Evolutionary conservation across 164 flowering plant species (phyloP), one percentile per base, ranked within the genome.

Genomic region (Warburgia ugandensis): DNA sequence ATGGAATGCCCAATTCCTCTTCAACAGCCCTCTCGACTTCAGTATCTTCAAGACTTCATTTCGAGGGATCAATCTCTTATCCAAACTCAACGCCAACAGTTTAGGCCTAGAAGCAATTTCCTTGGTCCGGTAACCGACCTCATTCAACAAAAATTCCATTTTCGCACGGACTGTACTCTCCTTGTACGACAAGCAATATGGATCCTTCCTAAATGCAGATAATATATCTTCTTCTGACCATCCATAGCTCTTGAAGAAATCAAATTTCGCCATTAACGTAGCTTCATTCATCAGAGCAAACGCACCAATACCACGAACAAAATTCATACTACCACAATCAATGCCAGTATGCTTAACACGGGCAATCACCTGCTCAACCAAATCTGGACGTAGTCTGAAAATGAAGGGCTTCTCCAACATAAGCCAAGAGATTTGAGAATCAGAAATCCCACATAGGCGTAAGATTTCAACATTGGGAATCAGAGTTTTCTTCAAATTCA

Each of bases 181-280:
- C 6, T 45, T 47, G 6, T 13, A 13, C 29, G 16, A 8, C 32
- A 56, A 36, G 26, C 16, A 33, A 45, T 11, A 12, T 10, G 60
- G 60, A 32, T 2, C 8, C 16, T 13, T 45, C 17, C 45, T 45
- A 23, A 56, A 56, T 2, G 52, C 60, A 47, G 22, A 33, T 19
- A 23, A 11, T n/a, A 56, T 32, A 16, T 56, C 52, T 8, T 27
- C 36, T 27, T 47, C 52, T 9, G 60, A 31, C 60, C 60, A 56
- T 4, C 52, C 53, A n/a, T n/a, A n/a, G n/a, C n/a, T n/a, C n/a
- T n/a, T n/a, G n/a, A n/a, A n/a, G n/a, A n/a, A n/a, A n/a, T n/a
- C n/a, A n/a, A n/a, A n/a, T n/a, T n/a, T n/a, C n/a, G n/a, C n/a
- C n/a, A n/a, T n/a, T n/a, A n/a, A n/a, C n/a, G n/a, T n/a, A n/a